Conservation (phyloP, 1,284 basidiomycete genomes). For the Tilletia indica region DNA sequence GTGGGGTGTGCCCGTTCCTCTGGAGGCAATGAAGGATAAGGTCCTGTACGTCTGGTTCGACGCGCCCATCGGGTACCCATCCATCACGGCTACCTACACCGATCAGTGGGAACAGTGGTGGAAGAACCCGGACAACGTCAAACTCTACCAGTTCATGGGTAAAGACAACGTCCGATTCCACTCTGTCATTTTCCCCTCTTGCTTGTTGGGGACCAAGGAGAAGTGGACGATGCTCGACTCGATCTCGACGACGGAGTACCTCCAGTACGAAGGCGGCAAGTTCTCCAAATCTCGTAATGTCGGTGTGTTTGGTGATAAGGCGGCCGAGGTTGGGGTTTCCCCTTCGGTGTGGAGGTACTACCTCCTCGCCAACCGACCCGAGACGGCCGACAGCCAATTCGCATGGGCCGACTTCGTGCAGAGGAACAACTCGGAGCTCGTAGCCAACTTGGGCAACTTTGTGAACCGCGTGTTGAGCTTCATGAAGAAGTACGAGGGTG, state of each 20-base stretch:
- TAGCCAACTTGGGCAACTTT: slow-evolving; percentile 98
- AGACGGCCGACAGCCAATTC: slow-evolving; percentile 92
- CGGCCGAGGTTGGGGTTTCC: slow-evolving; percentile 87
- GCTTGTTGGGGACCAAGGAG: slow-evolving; percentile 83
- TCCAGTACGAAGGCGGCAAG: slow-evolving; percentile 98
- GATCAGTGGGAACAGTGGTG: slow-evolving; percentile 96
- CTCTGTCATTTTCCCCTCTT: slow-evolving; percentile 89
- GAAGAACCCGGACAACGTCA: slow-evolving; percentile 88
- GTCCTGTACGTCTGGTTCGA: slow-evolving; percentile 96
- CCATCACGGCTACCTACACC: slow-evolving; percentile 94
- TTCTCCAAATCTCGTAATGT: slow-evolving; percentile 97
- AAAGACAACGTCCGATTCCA: slow-evolving; percentile 86
- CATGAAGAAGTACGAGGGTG: slow-evolving; percentile 77
- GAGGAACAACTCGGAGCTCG: slow-evolving; percentile 87
- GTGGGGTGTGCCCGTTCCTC: slow-evolving; percentile 93
- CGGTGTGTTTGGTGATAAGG: slow-evolving; percentile 94
- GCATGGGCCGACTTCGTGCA: slow-evolving; percentile 94
- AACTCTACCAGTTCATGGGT: slow-evolving; percentile 94
- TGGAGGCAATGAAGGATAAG: slow-evolving; percentile 81
- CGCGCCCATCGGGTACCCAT: slow-evolving; percentile 94
- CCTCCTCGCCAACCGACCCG: slow-evolving; percentile 85
- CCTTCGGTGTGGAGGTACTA: slow-evolving; percentile 97
- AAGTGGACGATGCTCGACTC: slow-evolving; percentile 93
- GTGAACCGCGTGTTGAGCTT: slow-evolving; percentile 94
- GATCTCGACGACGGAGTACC: slow-evolving; percentile 92